Evolutionary conservation across 2,329 filamentous ascomycete species (phyloP).

Genomic region (Curvularia spicifera): DNA sequence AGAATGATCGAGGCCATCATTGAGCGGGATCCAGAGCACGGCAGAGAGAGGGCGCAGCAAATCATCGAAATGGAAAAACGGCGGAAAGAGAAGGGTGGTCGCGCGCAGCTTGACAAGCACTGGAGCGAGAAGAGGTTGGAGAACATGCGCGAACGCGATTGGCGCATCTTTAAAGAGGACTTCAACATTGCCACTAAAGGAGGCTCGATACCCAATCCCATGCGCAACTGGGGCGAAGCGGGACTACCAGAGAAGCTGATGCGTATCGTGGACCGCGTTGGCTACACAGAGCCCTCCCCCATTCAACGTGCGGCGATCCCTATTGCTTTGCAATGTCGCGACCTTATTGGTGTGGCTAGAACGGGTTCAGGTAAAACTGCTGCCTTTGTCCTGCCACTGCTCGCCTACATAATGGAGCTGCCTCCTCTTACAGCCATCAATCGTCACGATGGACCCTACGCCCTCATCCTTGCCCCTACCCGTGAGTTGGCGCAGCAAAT

Average conservation of each 20-base stretch:
- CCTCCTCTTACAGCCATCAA: slow-evolving; percentile 83
- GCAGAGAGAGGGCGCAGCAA: slow-evolving; percentile 75
- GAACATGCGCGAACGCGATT: slow-evolving; percentile 96
- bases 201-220: slow-evolving; percentile 88
- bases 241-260: slow-evolving; percentile 77
- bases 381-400: slow-evolving; percentile 86
- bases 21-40: slow-evolving; percentile 76
- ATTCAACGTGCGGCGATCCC: slow-evolving; percentile 96
- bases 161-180: slow-evolving; percentile 99
- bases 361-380: slow-evolving; percentile 99
- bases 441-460: slow-evolving; percentile 94
- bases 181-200: slow-evolving; percentile 97
- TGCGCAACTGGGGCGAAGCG: slow-evolving; percentile 93
- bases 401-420: slow-evolving; percentile 92
- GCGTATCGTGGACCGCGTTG: slow-evolving; percentile 81
- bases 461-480: slow-evolving; percentile 94
- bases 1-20: slow-evolving; percentile 73
- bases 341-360: slow-evolving; percentile 97
- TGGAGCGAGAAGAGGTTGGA: slow-evolving; percentile 93
- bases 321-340: slow-evolving; percentile 87
- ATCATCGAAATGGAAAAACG: slow-evolving; percentile 85
- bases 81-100: slow-evolving; percentile 72
- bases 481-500: slow-evolving; percentile 98
- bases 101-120: slow-evolving; percentile 84
- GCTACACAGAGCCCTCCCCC: slow-evolving; percentile 88